phyloP scores from a whole-genome alignment of 2,329 filamentous ascomycete genomes.

The Colletotrichum godetiae region DNA sequence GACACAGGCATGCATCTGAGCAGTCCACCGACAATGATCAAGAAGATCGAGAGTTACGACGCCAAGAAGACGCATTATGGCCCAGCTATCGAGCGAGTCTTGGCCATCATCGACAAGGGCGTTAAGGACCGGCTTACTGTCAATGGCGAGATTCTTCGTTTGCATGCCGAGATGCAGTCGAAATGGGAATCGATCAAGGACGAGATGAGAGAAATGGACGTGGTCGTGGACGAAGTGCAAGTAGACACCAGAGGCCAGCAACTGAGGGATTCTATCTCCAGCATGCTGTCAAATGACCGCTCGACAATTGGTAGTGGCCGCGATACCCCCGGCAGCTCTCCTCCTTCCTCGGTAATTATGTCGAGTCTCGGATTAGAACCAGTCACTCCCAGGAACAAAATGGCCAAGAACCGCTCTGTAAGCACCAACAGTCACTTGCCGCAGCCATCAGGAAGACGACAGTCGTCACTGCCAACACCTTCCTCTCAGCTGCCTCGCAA shows the following conservation, averaged over 20 bases:
- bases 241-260: constrained; percentile 74
- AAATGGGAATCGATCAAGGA: constrained; percentile 82
- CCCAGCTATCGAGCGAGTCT: constrained; percentile 89
- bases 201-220: constrained; percentile 82
- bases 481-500: constrained; percentile 54
- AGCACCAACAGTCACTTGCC: constrained; percentile 59
- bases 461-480: constrained; percentile 60
- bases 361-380: constrained; percentile 63
- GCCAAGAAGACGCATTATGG: constrained; percentile 95
- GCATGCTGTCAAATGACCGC: constrained; percentile 85
- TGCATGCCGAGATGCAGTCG: constrained; percentile 87
- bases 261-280: constrained; percentile 91
- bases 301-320: constrained; percentile 76
- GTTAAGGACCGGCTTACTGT: constrained; percentile 95
- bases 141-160: constrained; percentile 91
- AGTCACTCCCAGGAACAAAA: constrained; percentile 55
- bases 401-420: constrained; percentile 59
- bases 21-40: constrained; percentile 75
- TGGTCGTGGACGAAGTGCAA: constrained; percentile 78
- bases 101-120: constrained; percentile 95
- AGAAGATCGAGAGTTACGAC: constrained; percentile 93
- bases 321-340: constrained; percentile 77
- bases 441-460: constrained; percentile 57
- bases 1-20: constrained; percentile 80
- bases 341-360: constrained; percentile 72